These are phyloP conservation scores for Balamuthia mandrillaris DNA, from an alignment of 208 protist species.

Conservation along the genomic window DNA sequence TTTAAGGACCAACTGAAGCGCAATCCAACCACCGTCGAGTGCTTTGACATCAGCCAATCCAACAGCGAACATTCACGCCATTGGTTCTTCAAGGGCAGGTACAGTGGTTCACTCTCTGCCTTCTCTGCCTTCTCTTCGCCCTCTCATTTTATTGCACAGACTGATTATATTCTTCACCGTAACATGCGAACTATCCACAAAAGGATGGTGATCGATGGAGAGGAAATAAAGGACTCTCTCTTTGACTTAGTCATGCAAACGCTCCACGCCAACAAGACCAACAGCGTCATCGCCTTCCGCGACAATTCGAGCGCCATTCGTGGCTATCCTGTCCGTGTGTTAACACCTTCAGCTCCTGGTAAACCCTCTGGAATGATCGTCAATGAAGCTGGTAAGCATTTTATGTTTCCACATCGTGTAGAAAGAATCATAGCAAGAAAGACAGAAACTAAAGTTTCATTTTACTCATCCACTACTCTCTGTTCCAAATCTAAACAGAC, in stretches of 20 bases:
- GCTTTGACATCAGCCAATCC: slow-evolving; percentile 75
- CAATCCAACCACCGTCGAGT: slow-evolving; percentile 74
- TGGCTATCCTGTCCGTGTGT: not conserved
- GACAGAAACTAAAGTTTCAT: no score
- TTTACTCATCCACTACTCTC: no score
- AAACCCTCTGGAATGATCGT: not conserved
- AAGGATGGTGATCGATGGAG: slow-evolving; percentile 36
- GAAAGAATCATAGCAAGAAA: no score
- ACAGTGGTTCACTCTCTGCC: not conserved
- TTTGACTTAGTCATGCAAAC: slow-evolving; percentile 35
- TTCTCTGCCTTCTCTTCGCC: not conserved
- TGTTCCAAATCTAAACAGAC: no score
- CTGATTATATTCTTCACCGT: not conserved
- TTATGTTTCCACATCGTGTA: no score
- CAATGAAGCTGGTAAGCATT: no score
- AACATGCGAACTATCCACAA: not conserved
- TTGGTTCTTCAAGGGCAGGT: slow-evolving; percentile 75
- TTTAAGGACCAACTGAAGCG: slow-evolving; percentile 68
- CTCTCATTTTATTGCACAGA: not conserved
- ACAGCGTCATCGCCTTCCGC: slow-evolving; percentile 40
- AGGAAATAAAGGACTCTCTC: slow-evolving; percentile 37
- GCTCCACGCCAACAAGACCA: slow-evolving; percentile 13
- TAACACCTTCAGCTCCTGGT: slow-evolving; percentile 1
- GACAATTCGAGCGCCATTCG: slow-evolving; percentile 38
- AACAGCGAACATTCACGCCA: slow-evolving; percentile 77